Evolutionary conservation across 2,329 filamentous ascomycete species (phyloP).

Genomic region (Clarireedia sp.): DNA sequence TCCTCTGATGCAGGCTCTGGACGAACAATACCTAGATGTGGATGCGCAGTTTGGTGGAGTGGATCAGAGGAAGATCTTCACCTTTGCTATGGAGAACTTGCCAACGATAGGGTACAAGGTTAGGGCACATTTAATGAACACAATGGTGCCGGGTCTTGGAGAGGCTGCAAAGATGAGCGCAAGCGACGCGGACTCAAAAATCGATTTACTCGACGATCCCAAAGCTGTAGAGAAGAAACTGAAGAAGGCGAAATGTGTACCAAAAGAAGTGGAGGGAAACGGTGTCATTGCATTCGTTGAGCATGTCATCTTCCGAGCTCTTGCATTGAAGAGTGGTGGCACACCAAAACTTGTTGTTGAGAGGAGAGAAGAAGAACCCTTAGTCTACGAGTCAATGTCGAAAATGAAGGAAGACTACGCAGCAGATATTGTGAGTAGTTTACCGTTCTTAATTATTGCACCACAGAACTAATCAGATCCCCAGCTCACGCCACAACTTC

Average conservation of each 20-base stretch:
- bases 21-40: slow-evolving; percentile 58
- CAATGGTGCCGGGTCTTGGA: slow-evolving; percentile 80
- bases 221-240: slow-evolving; percentile 8
- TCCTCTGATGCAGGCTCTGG: slow-evolving; percentile 58
- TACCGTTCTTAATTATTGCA: neutral
- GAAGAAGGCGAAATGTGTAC: slow-evolving; percentile 6
- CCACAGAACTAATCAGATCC: slow-evolving; percentile 14
- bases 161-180: slow-evolving; percentile 80
- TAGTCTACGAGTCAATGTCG: slow-evolving; percentile 4
- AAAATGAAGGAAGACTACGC: slow-evolving; percentile 6
- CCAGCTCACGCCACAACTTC: slow-evolving; percentile 71
- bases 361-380: slow-evolving; percentile 8
- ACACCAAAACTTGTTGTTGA: slow-evolving; percentile 46
- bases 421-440: slow-evolving; percentile 1
- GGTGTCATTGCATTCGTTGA: slow-evolving; percentile 73
- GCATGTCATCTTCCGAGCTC: slow-evolving; percentile 71
- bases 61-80: slow-evolving; percentile 87
- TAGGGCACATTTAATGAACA: slow-evolving; percentile 68
- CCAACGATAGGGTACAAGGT: slow-evolving; percentile 75
- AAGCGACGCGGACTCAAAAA: slow-evolving; percentile 40
- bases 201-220: slow-evolving; percentile 6
- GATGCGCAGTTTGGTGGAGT: slow-evolving; percentile 83
- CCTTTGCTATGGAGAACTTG: slow-evolving; percentile 74
- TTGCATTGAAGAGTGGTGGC: slow-evolving; percentile 45
- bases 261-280: slow-evolving; percentile 14